Evolutionary conservation across 2,329 filamentous ascomycete species (phyloP).

Genomic region (Claviceps arundinis): DNA sequence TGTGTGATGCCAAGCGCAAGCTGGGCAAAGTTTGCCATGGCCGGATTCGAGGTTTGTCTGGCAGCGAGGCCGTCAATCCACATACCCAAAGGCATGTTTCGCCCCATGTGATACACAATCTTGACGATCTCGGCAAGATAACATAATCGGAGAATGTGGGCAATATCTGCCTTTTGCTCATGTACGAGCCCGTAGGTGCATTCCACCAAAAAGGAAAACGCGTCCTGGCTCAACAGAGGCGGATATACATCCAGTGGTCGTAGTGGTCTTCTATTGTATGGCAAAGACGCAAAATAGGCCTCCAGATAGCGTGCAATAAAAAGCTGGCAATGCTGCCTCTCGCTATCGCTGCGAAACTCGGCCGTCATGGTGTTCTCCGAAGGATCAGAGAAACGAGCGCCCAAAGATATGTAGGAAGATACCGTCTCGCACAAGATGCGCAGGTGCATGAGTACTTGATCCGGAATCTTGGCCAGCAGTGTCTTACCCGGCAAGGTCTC

Average conservation of each 20-base stretch:
- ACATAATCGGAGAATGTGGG: constrained; percentile 70
- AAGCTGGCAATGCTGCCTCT: constrained; percentile 61
- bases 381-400: constrained; percentile 46
- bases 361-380: constrained; percentile 45
- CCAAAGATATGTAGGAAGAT: constrained; percentile 69
- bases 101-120: constrained; percentile 48
- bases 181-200: constrained; percentile 57
- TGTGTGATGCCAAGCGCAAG: constrained; percentile 39
- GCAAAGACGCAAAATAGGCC: constrained; percentile 8
- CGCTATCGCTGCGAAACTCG: constrained; percentile 56
- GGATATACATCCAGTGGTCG: constrained; percentile 32
- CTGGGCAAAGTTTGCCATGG: constrained; percentile 39
- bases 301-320: constrained; percentile 49
- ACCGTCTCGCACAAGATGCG: constrained; percentile 82
- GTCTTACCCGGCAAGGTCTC: constrained; percentile 61
- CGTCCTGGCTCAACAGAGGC: constrained; percentile 54
- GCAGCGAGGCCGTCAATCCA: constrained; percentile 35
- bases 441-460: constrained; percentile 73
- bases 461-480: constrained; percentile 70
- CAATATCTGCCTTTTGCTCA: constrained; percentile 57
- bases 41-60: constrained; percentile 29
- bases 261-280: constrained; percentile 18
- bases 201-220: constrained; percentile 72
- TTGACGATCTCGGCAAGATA: constrained; percentile 88
- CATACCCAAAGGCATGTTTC: constrained; percentile 35